Percentiles rank a stretch among this genome's conserved stretches.
phyloP scores from a whole-genome alignment of 164 flowering plant species.

The Stephania japonica region DNA sequence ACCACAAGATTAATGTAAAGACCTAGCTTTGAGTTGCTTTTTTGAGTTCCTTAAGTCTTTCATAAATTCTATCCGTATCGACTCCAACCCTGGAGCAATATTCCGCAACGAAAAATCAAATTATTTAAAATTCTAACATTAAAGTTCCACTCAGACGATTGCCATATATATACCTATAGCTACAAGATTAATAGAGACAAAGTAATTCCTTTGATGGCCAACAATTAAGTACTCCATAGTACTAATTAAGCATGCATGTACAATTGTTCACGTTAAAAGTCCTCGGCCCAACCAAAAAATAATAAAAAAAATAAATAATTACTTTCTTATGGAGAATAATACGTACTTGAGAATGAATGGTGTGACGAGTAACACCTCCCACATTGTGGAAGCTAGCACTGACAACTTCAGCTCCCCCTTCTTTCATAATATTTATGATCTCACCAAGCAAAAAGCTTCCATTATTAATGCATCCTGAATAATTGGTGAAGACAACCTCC shows the following conservation, averaged over 20 bases:
- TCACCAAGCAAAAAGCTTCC: slow-evolving; percentile 29
- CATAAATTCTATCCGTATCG: slow-evolving; percentile 34
- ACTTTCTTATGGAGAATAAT: too few species aligned
- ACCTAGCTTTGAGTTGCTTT: background rate
- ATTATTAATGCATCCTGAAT: background rate
- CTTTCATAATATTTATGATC: slow-evolving; percentile 32
- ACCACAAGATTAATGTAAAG: too few species aligned
- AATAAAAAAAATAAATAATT: too few species aligned
- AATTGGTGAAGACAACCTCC: slow-evolving; percentile 27
- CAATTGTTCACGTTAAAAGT: too few species aligned
- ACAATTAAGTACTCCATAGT: too few species aligned
- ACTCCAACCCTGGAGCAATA: slow-evolving; percentile 43
- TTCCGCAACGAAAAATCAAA: slow-evolving; percentile 20
- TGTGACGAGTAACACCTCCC: slow-evolving; percentile 33
- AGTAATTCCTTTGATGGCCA: too few species aligned
- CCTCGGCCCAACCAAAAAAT: too few species aligned
- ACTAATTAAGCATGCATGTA: too few species aligned
- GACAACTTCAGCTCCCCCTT: slow-evolving; percentile 51
- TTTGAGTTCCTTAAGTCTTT: slow-evolving; percentile 29
- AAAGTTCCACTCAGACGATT: too few species aligned
- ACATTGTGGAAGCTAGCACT: slow-evolving; percentile 30
- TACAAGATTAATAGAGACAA: too few species aligned
- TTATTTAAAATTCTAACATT: too few species aligned
- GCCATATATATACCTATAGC: too few species aligned
- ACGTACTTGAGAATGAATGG: slow-evolving; percentile 46